Evolutionary conservation across 129 eudicot species (phyloP).

Genomic region (Flaveria linearis): DNA sequence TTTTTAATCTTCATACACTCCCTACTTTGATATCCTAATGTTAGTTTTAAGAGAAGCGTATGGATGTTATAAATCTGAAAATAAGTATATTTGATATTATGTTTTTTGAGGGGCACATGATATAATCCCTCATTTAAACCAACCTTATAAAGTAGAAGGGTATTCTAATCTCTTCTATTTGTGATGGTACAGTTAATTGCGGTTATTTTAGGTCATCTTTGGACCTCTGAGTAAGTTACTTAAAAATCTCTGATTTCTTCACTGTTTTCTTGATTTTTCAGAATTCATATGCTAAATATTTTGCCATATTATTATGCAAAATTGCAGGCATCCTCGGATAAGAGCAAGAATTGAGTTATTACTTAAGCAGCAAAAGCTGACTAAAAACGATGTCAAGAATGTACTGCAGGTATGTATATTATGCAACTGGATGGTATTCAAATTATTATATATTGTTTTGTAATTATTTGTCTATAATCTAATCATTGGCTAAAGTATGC

Average conservation of each 20-base stretch:
- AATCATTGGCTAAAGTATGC: neutral
- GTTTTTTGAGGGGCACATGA: neutral
- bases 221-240: slow-evolving; percentile 96
- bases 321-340: slow-evolving; percentile 69
- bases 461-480: neutral
- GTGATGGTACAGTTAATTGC: slow-evolving; percentile 71
- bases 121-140: neutral
- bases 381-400: slow-evolving; percentile 71
- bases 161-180: neutral
- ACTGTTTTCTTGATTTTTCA: neutral
- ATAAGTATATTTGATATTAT: too few species aligned
- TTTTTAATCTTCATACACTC: too few species aligned
- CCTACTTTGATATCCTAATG: neutral
- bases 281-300: neutral
- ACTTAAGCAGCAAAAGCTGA: slow-evolving; percentile 84
- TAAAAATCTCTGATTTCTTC: neutral
- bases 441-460: neutral
- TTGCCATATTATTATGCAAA: neutral
- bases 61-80: neutral
- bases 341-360: slow-evolving; percentile 88
- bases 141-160: neutral
- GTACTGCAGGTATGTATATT: slow-evolving; percentile 69
- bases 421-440: neutral
- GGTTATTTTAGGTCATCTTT: slow-evolving; percentile 93
- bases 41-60: neutral